Evolutionary conservation across 1,284 basidiomycete species (phyloP).

Genomic region (Agaricales sp.): DNA sequence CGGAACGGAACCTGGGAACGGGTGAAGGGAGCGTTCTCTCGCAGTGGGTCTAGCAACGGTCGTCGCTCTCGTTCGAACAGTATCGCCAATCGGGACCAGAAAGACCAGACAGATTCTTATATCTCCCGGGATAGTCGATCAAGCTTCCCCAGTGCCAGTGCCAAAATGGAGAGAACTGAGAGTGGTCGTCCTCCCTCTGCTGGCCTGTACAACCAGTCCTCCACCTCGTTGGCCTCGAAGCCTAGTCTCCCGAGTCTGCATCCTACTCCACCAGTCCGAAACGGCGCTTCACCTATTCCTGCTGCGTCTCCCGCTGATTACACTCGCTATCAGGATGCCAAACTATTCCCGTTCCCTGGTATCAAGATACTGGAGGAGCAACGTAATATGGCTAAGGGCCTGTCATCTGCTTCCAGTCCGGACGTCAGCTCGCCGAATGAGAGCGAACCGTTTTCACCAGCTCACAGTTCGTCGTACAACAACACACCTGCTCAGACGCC

Average conservation of each 20-base stretch:
- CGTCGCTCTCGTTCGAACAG: slow-evolving; percentile 68
- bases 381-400: slow-evolving; percentile 42
- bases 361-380: slow-evolving; percentile 70
- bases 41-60: slow-evolving; percentile 1
- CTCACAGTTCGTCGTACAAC: slow-evolving; percentile 31
- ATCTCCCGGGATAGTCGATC: neutral
- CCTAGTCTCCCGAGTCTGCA: slow-evolving; percentile 35
- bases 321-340: slow-evolving; percentile 60
- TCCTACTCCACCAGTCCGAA: slow-evolving; percentile 47
- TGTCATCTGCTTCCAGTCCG: slow-evolving; percentile 41
- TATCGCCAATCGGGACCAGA: slow-evolving; percentile 42
- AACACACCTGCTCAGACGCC: slow-evolving; percentile 42
- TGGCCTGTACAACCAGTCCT: neutral
- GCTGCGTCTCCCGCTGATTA: slow-evolving; percentile 49
- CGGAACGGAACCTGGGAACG: neutral
- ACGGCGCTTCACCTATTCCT: slow-evolving; percentile 60
- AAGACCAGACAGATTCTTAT: slow-evolving; percentile 7
- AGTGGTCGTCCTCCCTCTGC: neutral
- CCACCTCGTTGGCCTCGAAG: slow-evolving; percentile 38
- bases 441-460: slow-evolving; percentile 30
- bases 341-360: slow-evolving; percentile 85
- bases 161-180: neutral
- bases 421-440: slow-evolving; percentile 40
- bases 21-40: neutral
- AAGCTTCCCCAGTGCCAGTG: neutral